phyloP scores from a whole-genome alignment of 1,284 basidiomycete genomes.

The Coniferiporia weirii region DNA sequence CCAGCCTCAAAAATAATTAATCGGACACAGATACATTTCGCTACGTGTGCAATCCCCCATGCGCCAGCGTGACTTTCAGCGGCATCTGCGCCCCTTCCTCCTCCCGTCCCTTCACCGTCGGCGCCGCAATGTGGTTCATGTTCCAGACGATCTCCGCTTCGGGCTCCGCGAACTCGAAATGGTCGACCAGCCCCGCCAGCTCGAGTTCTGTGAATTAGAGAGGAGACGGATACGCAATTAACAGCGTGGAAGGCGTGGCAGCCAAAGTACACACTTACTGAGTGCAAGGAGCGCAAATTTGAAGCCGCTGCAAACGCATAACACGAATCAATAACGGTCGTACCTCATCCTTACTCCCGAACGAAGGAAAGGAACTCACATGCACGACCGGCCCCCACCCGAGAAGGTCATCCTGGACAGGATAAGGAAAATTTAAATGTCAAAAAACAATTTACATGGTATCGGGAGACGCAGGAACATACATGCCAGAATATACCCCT shows the following conservation, averaged over 20 bases:
- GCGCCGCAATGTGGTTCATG: slow-evolving; percentile 17
- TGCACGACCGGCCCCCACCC: slow-evolving; percentile 16
- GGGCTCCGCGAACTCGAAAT: slow-evolving; percentile 7
- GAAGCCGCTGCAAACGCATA: slow-evolving; percentile 6
- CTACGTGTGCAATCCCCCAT: not conserved
- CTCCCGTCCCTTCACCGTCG: slow-evolving; percentile 4
- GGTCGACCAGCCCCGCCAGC: slow-evolving; percentile 8
- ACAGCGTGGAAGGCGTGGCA: not conserved
- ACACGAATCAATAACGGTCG: not conserved
- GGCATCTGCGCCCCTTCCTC: slow-evolving; percentile 13
- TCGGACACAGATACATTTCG: not conserved
- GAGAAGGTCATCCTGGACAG: slow-evolving; percentile 15
- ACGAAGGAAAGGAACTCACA: slow-evolving; percentile 3
- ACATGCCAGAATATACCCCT: slow-evolving; percentile 17
- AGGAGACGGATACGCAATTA: too few species aligned
- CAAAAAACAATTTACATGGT: not conserved
- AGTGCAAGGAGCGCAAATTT: slow-evolving; percentile 16
- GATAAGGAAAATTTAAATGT: not conserved
- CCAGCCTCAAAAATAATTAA: too few species aligned
- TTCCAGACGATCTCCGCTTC: slow-evolving; percentile 17
- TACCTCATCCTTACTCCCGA: not conserved
- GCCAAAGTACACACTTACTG: not conserved
- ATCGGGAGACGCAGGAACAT: not conserved
- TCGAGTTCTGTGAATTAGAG: slow-evolving; percentile 2
- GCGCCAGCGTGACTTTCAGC: slow-evolving; percentile 7